These are phyloP conservation scores for Pyrus betulifolia DNA, from an alignment of 306 rosid species.

Conservation along the genomic window DNA sequence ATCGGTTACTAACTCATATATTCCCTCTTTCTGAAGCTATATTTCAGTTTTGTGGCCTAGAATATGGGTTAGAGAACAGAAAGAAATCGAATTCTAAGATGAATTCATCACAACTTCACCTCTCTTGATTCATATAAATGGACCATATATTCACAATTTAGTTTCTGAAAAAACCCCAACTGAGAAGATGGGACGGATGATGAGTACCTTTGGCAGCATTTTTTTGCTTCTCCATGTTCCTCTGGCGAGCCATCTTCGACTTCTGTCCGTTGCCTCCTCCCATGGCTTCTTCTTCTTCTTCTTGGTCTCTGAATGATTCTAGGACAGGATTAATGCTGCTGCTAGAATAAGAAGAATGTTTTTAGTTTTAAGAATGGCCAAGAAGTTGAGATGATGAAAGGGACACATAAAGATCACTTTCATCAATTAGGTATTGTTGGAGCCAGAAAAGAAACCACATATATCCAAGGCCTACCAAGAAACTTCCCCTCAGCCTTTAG, in stretches of 20 bases:
- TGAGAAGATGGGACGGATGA: background rate
- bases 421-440: background rate
- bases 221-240: conserved; percentile 49
- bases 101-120: background rate
- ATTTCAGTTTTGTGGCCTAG: background rate
- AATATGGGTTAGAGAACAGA: background rate
- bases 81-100: background rate
- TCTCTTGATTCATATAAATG: background rate
- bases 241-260: conserved; percentile 43
- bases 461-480: background rate
- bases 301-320: background rate
- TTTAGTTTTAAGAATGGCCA: background rate
- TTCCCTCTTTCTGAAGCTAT: background rate
- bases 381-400: background rate
- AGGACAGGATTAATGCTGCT: background rate
- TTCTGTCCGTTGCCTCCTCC: conserved; percentile 52
- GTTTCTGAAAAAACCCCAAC: background rate
- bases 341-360: background rate
- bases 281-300: conserved; percentile 15
- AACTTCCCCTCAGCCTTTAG: background rate
- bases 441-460: background rate
- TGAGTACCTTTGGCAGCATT: conserved; percentile 20
- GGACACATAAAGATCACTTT: background rate
- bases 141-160: background rate
- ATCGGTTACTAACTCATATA: background rate